Evolutionary conservation across 139 green algal genomes (phyloP).

Genomic region (Edaphochlamys debaryana): DNA sequence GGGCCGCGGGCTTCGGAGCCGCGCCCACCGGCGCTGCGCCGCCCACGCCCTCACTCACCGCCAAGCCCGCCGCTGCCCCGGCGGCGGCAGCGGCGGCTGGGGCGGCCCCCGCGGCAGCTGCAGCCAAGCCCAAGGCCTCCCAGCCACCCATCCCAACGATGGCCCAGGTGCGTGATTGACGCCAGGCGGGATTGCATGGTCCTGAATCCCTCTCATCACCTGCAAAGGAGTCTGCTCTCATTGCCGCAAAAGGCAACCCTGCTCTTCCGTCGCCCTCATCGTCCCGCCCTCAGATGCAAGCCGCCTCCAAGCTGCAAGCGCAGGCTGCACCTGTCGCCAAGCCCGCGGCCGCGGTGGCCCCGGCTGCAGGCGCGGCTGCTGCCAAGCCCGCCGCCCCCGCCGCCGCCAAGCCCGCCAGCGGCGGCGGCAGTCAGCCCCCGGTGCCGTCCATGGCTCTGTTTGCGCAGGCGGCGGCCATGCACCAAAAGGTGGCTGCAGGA

Average conservation of each 20-base stretch:
- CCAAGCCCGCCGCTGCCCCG: background rate
- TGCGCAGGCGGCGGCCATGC: constrained; percentile 9
- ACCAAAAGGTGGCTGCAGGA: background rate
- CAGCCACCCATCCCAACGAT: constrained; percentile 28
- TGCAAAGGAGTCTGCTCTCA: too few species aligned
- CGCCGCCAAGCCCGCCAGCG: background rate
- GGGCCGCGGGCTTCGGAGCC: background rate
- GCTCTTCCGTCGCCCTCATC: too few species aligned
- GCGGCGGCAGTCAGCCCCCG: constrained; percentile 22
- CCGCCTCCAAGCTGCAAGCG: constrained; percentile 10
- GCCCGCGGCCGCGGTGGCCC: background rate
- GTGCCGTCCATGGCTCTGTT: constrained; percentile 34
- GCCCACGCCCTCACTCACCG: background rate
- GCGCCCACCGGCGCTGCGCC: background rate
- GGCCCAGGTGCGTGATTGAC: constrained; percentile 30
- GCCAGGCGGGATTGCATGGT: background rate
- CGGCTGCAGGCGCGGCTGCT: background rate
- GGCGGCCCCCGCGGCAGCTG: background rate
- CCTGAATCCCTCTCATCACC: background rate
- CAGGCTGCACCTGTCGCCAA: background rate
- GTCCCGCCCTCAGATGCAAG: constrained; percentile 39
- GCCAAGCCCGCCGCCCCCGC: background rate
- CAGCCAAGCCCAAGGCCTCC: constrained; percentile 21
- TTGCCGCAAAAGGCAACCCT: too few species aligned
- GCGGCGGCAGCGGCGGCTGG: background rate